Base-by-base conservation (phyloP, 2,329 filamentous ascomycete genomes). In the Exophiala aquamarina region DNA sequence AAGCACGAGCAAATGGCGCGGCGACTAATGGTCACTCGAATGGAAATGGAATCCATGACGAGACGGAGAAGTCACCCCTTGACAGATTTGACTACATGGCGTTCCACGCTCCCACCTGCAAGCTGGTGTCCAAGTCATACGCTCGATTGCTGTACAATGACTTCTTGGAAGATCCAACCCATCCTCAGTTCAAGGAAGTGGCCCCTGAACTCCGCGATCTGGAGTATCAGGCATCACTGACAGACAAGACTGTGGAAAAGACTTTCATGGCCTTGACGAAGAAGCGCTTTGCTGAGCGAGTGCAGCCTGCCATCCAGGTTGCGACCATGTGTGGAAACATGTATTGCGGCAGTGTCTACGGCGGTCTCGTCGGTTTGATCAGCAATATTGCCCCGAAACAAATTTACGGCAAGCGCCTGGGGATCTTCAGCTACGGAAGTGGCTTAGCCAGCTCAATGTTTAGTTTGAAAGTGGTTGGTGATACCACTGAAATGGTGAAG, bases 71-170 rank as follows among this genome's bases (percentile, higher is more conserved):
- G 73, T 82, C 82, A 31, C 72, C 77, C 39, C 71, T 93, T 50
- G 87, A 92, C 69, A 84, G 86, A 63, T 93, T 93, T 68, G 87
- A 92, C 70, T 88, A 89, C 74, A 71, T 93, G 66, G 70, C 83
- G 51, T 93, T 91, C 82, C 88, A 93, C 70, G 79, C 88, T 14
- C 88, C 88, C 32, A 92, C 84, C 55, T 93, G 88, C 84, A 93
- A 93, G 76, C 78, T 90, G 48, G 88, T 93, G 52, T 76, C 86
- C 65, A 93, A 93, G 75, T 90, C 86, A 14, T 93, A 90, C 66
- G 88, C 81, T 50, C 86, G 88, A 58, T 77, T 93, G 56, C 76
- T 92, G 48, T 93, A 93, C 79, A 89, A 92, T 67, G 88, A 93
- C 73, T 93, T 86, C 76, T 77, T 92, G 28, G 73, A 74, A 67